Conservation (phyloP, 768 basidiomycete species). For the Favolaschia claudopus region DNA sequence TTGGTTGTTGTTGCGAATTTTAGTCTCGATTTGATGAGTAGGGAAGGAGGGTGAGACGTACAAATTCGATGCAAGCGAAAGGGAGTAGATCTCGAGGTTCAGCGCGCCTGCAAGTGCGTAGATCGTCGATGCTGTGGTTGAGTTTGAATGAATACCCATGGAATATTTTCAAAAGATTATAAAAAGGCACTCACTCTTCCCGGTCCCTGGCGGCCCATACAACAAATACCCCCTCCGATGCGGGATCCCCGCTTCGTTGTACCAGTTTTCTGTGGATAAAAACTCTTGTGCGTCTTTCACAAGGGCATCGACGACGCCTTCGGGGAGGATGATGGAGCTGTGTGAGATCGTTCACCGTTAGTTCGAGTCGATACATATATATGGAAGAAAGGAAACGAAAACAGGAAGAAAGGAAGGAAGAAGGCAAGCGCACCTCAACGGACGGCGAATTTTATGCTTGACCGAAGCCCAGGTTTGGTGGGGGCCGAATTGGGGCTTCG, state of each 20-base stretch:
- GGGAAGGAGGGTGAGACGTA: conserved; percentile 9
- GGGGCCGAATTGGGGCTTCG: conserved; percentile 30
- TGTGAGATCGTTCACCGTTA: background rate
- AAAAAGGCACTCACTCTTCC: conserved; percentile 36
- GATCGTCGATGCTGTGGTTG: conserved; percentile 29
- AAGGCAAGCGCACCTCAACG: conserved; percentile 21
- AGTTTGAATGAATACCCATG: too few relatives aligned
- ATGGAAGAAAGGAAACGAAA: too few relatives aligned
- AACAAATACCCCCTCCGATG: conserved; percentile 45
- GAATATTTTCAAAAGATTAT: background rate
- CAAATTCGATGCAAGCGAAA: conserved; percentile 39
- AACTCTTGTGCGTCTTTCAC: conserved; percentile 43
- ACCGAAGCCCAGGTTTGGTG: conserved; percentile 20
- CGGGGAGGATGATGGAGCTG: conserved; percentile 39
- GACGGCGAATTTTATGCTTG: conserved; percentile 36
- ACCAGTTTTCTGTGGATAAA: conserved; percentile 42
- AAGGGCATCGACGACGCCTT: conserved; percentile 35
- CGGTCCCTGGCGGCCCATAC: conserved; percentile 44
- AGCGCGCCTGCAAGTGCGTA: conserved; percentile 50
- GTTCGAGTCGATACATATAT: too few relatives aligned
- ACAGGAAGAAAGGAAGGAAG: too few relatives aligned
- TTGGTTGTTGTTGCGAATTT: background rate
- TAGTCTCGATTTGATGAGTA: too few relatives aligned
- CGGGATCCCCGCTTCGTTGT: conserved; percentile 43
- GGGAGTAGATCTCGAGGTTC: conserved; percentile 65